phyloP scores from a whole-genome alignment of 305 asterid genomes.

The Solanum hybrid region DNA sequence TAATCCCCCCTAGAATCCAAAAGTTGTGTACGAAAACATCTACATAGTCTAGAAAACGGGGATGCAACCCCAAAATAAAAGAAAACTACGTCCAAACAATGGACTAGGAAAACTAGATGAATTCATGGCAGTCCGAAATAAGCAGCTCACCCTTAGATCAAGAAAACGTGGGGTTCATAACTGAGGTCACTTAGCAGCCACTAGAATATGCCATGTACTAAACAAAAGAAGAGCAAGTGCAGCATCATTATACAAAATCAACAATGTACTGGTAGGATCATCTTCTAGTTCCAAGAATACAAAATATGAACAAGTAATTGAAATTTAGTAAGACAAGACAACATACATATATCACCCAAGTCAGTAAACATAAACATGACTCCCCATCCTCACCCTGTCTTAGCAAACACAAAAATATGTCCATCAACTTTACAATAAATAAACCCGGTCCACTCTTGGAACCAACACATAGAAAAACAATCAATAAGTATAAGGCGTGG shows the following conservation, averaged over 20 bases:
- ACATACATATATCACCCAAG: background rate
- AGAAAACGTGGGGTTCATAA: background rate
- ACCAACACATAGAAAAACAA: too few relatives aligned
- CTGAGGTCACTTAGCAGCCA: background rate
- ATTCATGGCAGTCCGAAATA: background rate
- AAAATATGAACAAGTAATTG: background rate
- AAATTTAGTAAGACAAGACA: background rate
- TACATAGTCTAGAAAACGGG: too few relatives aligned
- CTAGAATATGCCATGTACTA: background rate
- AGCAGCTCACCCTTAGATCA: background rate
- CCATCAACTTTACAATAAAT: background rate
- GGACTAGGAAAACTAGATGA: background rate
- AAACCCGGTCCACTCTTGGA: background rate
- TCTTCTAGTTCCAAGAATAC: too few relatives aligned
- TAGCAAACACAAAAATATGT: background rate
- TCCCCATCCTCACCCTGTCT: background rate
- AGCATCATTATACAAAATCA: too few relatives aligned
- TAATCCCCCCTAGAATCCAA: too few relatives aligned
- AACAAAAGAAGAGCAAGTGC: background rate
- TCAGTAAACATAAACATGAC: background rate
- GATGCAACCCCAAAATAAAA: too few relatives aligned
- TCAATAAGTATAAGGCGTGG: background rate
- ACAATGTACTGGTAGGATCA: too few relatives aligned
- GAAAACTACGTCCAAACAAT: background rate
- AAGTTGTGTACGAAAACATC: too few relatives aligned